Evolutionary conservation across 169 alveolate species (phyloP), one percentile per base, ranked within the genome.

Genomic region (Eimeria falciformis): DNA sequence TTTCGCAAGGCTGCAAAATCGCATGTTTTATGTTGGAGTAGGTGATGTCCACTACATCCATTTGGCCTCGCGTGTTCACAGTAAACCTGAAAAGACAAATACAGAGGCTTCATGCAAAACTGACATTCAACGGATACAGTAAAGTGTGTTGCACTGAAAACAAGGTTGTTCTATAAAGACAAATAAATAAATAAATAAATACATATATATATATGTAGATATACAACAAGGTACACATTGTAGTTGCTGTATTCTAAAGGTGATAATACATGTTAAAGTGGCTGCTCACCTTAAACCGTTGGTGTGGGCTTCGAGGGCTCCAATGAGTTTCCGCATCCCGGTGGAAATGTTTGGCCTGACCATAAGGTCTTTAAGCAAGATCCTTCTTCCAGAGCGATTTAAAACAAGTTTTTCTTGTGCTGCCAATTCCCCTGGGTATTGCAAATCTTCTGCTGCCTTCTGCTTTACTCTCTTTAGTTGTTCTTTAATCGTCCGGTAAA

Each of bases 1-100:
- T 97, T 90, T 98, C 99, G 79, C 99, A 98, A 1, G 99, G 99
- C 95, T 99, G 99, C 96, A 98, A 98, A 87, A 99, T 97, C 3
- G 99, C 99, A 91, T 98, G 99, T 62, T 97, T 97, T 46, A 99
- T 97, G 91, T 98, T 98, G 25, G 97, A 92, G 93, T 98, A 99
- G 47, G 97, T 95, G 40, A 98, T 97, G 90, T 98, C 99, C 5
- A 98, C 96, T 62, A 94, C 91, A 71, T 97, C 99, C 7, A 79
- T 91, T 23, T 50, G 92, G 0, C 92, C 92, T 11, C 92, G 91
- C 5, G 92, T 68, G 71, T 82, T 69, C 29, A 82, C 81, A 3
- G 90, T 58, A 45, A 82, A 79, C 53, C 86, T 78, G 77, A 1
- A 0, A 3, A 21, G 3, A 14, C 1, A 4, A 4, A 65, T 33